Percentiles rank a stretch among this genome's conserved stretches.
Conservation (phyloP, 164 flowering plant genomes). For the Cinnamomum micranthum region DNA sequence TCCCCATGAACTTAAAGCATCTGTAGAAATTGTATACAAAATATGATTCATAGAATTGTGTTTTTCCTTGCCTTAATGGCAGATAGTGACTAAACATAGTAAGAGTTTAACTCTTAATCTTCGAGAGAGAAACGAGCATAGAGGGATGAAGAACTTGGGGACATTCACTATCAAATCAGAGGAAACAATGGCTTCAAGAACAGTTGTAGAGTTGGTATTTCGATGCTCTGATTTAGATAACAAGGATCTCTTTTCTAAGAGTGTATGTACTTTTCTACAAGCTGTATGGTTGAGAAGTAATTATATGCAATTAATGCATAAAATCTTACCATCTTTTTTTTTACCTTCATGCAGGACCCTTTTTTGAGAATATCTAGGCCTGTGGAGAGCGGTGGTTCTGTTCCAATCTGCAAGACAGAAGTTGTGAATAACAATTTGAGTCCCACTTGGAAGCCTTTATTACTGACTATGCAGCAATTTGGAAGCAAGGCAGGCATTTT, state of each 20-base stretch:
- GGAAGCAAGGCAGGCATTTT: slow-evolving; percentile 64
- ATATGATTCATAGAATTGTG: background rate
- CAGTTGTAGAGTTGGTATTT: slow-evolving; percentile 55
- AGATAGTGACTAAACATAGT: slow-evolving; percentile 69
- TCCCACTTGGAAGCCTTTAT: slow-evolving; percentile 72
- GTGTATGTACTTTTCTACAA: slow-evolving; percentile 47
- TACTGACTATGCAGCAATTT: slow-evolving; percentile 66
- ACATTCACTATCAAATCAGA: slow-evolving; percentile 75
- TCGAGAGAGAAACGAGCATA: slow-evolving; percentile 31
- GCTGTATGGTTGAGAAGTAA: background rate
- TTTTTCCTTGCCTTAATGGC: slow-evolving; percentile 17
- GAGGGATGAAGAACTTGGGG: slow-evolving; percentile 32
- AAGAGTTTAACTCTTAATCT: slow-evolving; percentile 59
- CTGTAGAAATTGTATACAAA: background rate
- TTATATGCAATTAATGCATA: background rate
- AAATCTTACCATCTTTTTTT: background rate
- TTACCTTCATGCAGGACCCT: slow-evolving; percentile 53
- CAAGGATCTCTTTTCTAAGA: slow-evolving; percentile 75
- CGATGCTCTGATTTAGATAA: slow-evolving; percentile 64
- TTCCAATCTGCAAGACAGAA: slow-evolving; percentile 92
- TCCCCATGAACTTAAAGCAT: background rate
- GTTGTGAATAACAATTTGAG: slow-evolving; percentile 65
- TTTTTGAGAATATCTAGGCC: slow-evolving; percentile 77
- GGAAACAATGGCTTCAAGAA: slow-evolving; percentile 64
- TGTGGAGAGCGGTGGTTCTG: slow-evolving; percentile 54